These are phyloP conservation scores for Mortierella sp. DNA, from an alignment of 371 early-diverging fungal genomes.

Conservation along the genomic window DNA sequence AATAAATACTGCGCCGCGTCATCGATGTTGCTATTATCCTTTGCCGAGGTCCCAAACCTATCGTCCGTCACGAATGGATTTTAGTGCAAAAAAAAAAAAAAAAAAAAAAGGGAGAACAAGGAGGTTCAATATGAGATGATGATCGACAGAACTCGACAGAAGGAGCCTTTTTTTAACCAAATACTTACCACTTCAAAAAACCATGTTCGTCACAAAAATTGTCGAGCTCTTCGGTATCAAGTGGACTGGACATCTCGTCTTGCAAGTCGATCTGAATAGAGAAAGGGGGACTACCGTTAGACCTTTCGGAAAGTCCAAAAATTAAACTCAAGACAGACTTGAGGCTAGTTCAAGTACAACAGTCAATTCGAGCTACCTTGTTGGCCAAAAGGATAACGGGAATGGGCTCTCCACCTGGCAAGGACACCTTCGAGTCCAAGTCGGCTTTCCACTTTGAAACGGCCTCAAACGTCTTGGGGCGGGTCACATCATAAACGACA, in stretches of 20 bases:
- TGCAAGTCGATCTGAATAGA: constrained; percentile 34
- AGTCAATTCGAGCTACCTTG: constrained; percentile 54
- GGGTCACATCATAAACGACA: constrained; percentile 84
- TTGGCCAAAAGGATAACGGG: constrained; percentile 74
- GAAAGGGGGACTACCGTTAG: not conserved
- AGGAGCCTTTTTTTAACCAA: too few species aligned
- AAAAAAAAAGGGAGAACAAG: not conserved
- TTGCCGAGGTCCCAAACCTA: constrained; percentile 76
- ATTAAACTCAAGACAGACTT: not conserved
- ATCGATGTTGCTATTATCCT: constrained; percentile 73
- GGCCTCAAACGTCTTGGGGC: constrained; percentile 74
- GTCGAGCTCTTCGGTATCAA: constrained; percentile 60
- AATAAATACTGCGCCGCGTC: constrained; percentile 69
- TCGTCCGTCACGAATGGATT: not conserved
- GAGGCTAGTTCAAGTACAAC: not conserved
- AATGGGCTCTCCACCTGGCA: constrained; percentile 71
- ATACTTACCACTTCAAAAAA: constrained; percentile 63
- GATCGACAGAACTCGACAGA: too few species aligned
- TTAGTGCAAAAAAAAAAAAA: constrained; percentile 1
- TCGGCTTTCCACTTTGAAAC: constrained; percentile 81
- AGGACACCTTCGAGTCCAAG: constrained; percentile 68
- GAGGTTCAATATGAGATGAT: too few species aligned
- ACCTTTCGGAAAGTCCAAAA: too few species aligned
- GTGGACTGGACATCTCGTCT: constrained; percentile 12
- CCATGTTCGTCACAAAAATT: constrained; percentile 66